A percentile compares a stretch with the other conserved stretches of the same genome.
phyloP scores from a whole-genome alignment of 768 basidiomycete genomes.

The Macrocybe gigantea region DNA sequence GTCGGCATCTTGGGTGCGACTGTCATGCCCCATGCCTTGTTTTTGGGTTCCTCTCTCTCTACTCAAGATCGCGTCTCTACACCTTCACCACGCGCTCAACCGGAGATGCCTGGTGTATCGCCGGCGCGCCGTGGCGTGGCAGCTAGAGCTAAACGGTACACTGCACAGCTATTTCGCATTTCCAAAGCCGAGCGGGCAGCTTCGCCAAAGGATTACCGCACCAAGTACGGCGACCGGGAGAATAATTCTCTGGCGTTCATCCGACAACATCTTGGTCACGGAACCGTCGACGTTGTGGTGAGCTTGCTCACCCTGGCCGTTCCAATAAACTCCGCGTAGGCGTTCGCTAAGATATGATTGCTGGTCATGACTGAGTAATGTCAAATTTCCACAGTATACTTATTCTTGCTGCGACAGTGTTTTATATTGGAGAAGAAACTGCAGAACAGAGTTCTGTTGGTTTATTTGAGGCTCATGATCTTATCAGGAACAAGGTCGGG shows the following conservation, averaged over 20 bases:
- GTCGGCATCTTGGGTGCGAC: conserved; percentile 66
- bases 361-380: conserved; percentile 1
- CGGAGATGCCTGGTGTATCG: conserved; percentile 6
- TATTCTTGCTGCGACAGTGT: conserved; percentile 67
- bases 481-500: conserved; percentile 54
- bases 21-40: conserved; percentile 71
- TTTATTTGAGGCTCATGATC: conserved; percentile 66
- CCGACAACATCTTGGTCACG: conserved; percentile 47
- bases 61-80: conserved; percentile 28
- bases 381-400: conserved; percentile 44
- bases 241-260: conserved; percentile 44
- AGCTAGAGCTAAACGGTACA: conserved; percentile 4
- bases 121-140: conserved; percentile 2
- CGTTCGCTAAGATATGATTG: neutral
- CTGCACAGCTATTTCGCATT: conserved; percentile 22
- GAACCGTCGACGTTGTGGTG: conserved; percentile 48
- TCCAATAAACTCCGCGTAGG: conserved; percentile 66
- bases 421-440: conserved; percentile 37
- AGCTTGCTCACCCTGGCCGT: conserved; percentile 67
- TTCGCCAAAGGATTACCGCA: conserved; percentile 23
- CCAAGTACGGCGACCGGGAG: conserved; percentile 39
- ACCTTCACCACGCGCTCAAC: conserved; percentile 8
- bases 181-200: conserved; percentile 24
- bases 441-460: conserved; percentile 40
- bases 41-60: conserved; percentile 29